Evolutionary conservation across 768 basidiomycete species (phyloP).

Genomic region (Russula earlei): DNA sequence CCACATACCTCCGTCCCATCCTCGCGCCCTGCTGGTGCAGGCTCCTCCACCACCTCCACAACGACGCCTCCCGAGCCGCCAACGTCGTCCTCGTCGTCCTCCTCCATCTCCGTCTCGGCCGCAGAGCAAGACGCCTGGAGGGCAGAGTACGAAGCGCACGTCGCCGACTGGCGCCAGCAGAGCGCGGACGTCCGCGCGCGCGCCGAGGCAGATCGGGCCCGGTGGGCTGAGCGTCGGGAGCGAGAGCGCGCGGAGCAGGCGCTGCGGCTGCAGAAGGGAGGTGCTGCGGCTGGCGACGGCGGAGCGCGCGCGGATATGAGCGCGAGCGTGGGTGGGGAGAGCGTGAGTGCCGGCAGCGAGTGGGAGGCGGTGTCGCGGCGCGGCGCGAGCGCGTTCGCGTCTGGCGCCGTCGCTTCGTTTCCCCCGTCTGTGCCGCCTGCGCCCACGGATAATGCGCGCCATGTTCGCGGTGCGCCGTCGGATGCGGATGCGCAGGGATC

Average conservation of each 20-base stretch:
- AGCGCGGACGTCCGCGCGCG: slow-evolving; percentile 65
- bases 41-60: too few species aligned
- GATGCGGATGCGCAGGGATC: slow-evolving; percentile 12
- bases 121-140: slow-evolving; percentile 47
- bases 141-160: slow-evolving; percentile 56
- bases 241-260: slow-evolving; percentile 31
- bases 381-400: neutral
- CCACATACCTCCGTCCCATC: too few species aligned
- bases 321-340: slow-evolving; percentile 26
- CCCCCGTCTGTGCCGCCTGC: too few species aligned
- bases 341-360: slow-evolving; percentile 1
- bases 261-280: slow-evolving; percentile 16
- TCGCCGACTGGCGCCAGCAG: slow-evolving; percentile 61
- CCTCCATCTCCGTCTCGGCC: slow-evolving; percentile 9
- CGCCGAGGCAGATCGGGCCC: slow-evolving; percentile 61
- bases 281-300: too few species aligned
- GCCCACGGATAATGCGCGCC: neutral
- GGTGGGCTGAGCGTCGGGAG: slow-evolving; percentile 61
- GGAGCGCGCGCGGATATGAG: neutral
- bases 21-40: too few species aligned
- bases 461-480: too few species aligned
- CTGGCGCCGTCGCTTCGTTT: slow-evolving; percentile 19
- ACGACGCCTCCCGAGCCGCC: slow-evolving; percentile 4
- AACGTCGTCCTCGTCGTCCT: neutral
- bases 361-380: slow-evolving; percentile 12